Evolutionary conservation across 2,329 filamentous ascomycete genomes (phyloP).

Genomic region (Capronia americana): DNA sequence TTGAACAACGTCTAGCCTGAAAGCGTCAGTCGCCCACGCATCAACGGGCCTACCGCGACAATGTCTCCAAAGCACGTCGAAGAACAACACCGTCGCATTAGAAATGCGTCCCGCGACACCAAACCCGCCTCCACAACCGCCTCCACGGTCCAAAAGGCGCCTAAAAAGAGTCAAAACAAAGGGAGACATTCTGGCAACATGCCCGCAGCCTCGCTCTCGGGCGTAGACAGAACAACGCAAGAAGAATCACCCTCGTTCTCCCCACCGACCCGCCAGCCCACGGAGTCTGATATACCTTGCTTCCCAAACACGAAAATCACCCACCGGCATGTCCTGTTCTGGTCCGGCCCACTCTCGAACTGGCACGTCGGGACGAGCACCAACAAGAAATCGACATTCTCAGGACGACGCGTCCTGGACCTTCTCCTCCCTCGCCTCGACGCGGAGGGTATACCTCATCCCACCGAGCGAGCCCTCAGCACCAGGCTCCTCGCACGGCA

Average conservation of each 20-base stretch:
- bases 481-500: constrained; percentile 19
- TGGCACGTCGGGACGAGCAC: constrained; percentile 11
- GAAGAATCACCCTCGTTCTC: no score
- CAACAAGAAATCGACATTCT: constrained; percentile 5
- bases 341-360: constrained; percentile 92
- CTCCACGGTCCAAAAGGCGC: not conserved
- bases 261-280: not conserved
- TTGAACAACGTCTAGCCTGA: no score
- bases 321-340: constrained; percentile 86
- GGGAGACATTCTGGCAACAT: no score
- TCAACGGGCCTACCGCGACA: not conserved
- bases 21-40: no score
- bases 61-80: not conserved
- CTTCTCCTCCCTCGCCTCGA: constrained; percentile 20
- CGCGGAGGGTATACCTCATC: constrained; percentile 10
- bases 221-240: no score
- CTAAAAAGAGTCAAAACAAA: not conserved
- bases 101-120: not conserved
- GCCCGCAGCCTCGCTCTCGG: no score
- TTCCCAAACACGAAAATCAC: constrained; percentile 16
- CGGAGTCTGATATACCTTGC: not conserved
- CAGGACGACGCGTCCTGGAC: constrained; percentile 12
- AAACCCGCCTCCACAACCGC: not conserved
- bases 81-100: not conserved
- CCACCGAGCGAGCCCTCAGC: constrained; percentile 4